Base-by-base conservation (phyloP, 805 yeast genomes). In the Cyberlindnera xishuangbannaensis region DNA sequence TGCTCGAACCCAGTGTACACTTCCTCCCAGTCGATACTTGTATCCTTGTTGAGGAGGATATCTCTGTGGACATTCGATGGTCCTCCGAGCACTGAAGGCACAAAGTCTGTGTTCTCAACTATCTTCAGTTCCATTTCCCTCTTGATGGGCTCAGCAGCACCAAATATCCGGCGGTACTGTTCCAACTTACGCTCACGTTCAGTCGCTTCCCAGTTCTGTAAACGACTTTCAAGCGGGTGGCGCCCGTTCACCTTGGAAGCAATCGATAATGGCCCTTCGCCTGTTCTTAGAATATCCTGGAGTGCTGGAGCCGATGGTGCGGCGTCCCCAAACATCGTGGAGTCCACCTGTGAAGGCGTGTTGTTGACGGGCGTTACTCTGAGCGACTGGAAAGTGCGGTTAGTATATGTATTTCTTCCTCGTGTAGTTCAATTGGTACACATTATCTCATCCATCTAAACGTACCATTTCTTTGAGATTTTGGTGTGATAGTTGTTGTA, bases 121-220 rank as follows among this genome's bases (percentile, higher is more conserved):
- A 90, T 71, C 36, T 75, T 66, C 52, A 84, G 63, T 50, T 92
- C 98, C 96, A 92, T 87, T 20, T 79, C 76, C 52, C 97, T 72
- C 53, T 80, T 80, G 58, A 90, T 82, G 7, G 98, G 97, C 51
- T 84, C 97, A 9, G 92, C 96, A 30, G 90, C 76, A 12, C 98
- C 98, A 57, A 83, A 87, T 13, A 83, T 62, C 45, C 94, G 73
- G 55, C 95, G 74, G 59, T 83, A 79, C 39, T 76, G 76, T 55
- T 87, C 92, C 64, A 88, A 50, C 50, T 76, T 77, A 44, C 79
- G 64, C 19, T 76, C 76, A 21, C 71, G 71, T 51, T 86, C 87
- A 10, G 81, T 80, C 27, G 67, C 63, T 16, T 87, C 94, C 97
- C 97, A 92, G 50, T 76, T 71, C 36, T 64, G 59, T 24, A 92